Evolutionary conservation across 2,329 filamentous ascomycete species (phyloP).

Genomic region (Zasmidium cellare): DNA sequence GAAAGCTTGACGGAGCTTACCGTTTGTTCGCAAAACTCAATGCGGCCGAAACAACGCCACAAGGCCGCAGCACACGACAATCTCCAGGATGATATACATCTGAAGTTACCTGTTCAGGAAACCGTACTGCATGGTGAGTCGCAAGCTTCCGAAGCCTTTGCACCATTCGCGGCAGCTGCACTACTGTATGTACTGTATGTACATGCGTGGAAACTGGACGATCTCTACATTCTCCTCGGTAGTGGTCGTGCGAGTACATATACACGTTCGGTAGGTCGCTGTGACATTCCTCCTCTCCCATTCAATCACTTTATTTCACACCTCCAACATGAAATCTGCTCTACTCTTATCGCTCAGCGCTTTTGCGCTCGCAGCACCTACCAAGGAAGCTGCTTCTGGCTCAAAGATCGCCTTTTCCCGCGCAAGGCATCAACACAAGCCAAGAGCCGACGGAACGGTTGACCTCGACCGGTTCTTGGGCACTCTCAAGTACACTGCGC

Average conservation of each 20-base stretch:
- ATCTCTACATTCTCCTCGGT: neutral
- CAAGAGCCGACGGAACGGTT: slow-evolving; percentile 14
- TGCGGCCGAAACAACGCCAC: neutral
- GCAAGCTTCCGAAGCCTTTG: neutral
- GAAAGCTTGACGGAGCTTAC: neutral
- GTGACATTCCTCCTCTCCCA: neutral
- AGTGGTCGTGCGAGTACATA: neutral
- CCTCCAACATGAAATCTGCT: slow-evolving; percentile 17
- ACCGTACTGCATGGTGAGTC: neutral
- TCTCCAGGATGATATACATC: neutral
- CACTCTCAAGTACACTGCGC: slow-evolving; percentile 13
- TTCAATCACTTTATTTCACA: neutral
- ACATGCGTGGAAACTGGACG: neutral
- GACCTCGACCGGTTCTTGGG: slow-evolving; percentile 19
- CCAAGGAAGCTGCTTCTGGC: slow-evolving; percentile 9
- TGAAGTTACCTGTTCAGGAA: neutral
- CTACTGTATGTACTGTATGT: neutral
- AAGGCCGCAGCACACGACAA: neutral
- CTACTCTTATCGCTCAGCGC: slow-evolving; percentile 18
- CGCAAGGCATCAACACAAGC: slow-evolving; percentile 11
- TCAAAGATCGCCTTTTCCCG: slow-evolving; percentile 10
- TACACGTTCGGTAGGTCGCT: neutral
- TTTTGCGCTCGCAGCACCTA: slow-evolving; percentile 22
- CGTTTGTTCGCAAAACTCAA: neutral
- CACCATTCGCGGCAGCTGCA: neutral